Conservation (phyloP, 306 rosid species). For the Vigna trinervia region DNA sequence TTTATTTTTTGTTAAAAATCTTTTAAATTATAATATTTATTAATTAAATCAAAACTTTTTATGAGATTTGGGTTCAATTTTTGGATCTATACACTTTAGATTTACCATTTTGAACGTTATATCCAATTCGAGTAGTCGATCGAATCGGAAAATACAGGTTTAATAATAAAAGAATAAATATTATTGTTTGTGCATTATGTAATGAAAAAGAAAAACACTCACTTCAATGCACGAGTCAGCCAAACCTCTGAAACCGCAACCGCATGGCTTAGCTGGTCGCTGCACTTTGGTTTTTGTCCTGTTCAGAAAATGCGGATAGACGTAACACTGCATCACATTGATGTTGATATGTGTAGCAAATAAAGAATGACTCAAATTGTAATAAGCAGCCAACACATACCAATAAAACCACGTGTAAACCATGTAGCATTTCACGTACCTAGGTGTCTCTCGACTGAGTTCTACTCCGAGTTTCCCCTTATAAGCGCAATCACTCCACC, state of each 20-base stretch:
- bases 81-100: no score
- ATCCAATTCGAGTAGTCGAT: no score
- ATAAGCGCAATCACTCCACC: constrained; percentile 57
- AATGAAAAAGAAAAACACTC: not conserved
- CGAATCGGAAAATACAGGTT: not conserved
- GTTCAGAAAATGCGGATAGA: constrained; percentile 30
- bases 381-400: constrained; percentile 41
- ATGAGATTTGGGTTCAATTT: no score
- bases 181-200: not conserved
- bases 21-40: no score
- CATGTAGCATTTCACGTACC: constrained; percentile 27
- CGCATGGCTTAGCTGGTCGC: constrained; percentile 10
- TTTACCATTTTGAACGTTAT: no score
- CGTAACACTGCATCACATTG: constrained; percentile 21
- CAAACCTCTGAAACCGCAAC: constrained; percentile 37
- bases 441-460: constrained; percentile 61
- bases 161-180: not conserved
- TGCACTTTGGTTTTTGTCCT: constrained; percentile 38
- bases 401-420: constrained; percentile 55
- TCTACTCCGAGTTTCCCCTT: constrained; percentile 42
- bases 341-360: constrained; percentile 16
- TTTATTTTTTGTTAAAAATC: no score
- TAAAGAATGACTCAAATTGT: constrained; percentile 30
- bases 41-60: no score
- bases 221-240: constrained; percentile 20